phyloP scores from a whole-genome alignment of 495 filamentous ascomycete species.

The Penicillium argentinense region DNA sequence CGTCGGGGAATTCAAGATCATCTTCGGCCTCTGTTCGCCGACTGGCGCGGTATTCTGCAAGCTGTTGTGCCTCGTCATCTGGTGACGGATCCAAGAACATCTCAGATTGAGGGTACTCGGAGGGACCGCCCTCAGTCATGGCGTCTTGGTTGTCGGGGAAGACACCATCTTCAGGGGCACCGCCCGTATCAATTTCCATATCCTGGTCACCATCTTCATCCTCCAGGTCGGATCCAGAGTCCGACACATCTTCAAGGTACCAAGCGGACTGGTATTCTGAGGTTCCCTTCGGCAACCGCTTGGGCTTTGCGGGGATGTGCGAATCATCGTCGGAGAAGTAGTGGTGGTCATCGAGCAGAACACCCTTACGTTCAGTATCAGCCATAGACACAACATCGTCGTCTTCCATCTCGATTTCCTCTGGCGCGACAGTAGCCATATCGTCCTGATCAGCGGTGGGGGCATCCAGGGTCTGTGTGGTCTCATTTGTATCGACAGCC shows the following conservation, averaged over 20 bases:
- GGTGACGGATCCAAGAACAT: slow-evolving; percentile 86
- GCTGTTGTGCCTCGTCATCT: slow-evolving; percentile 77
- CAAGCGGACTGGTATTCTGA: slow-evolving; percentile 92
- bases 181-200: slow-evolving; percentile 48
- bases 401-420: slow-evolving; percentile 74
- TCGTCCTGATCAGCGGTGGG: slow-evolving; percentile 80
- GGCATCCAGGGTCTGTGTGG: slow-evolving; percentile 57
- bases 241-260: slow-evolving; percentile 83
- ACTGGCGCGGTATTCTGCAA: slow-evolving; percentile 74
- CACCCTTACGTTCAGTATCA: slow-evolving; percentile 66
- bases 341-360: slow-evolving; percentile 93
- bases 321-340: slow-evolving; percentile 93
- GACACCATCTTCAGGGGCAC: slow-evolving; percentile 72
- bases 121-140: slow-evolving; percentile 73
- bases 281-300: slow-evolving; percentile 83
- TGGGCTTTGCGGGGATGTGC: slow-evolving; percentile 60
- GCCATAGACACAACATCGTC: slow-evolving; percentile 59
- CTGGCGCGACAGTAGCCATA: slow-evolving; percentile 79
- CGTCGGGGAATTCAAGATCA: slow-evolving; percentile 93
- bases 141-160: slow-evolving; percentile 69
- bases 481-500: slow-evolving; percentile 58
- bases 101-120: slow-evolving; percentile 88
- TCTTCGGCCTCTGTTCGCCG: slow-evolving; percentile 79
- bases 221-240: slow-evolving; percentile 80
- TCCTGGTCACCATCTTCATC: slow-evolving; percentile 57